Conservation (phyloP, 306 rosid species). For the Astragalus glycyphyllos region DNA sequence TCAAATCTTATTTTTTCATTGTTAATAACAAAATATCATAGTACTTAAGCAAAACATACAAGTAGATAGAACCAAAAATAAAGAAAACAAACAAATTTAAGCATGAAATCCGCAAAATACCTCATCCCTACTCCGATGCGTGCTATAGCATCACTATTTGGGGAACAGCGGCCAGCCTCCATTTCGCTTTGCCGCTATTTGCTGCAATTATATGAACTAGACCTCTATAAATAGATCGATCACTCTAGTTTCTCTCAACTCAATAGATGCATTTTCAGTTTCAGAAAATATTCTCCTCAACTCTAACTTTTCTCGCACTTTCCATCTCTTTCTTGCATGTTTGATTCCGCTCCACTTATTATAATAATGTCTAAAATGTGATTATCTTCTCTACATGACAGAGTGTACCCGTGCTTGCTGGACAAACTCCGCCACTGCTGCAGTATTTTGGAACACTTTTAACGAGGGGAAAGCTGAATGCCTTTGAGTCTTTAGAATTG, state of each 20-base stretch:
- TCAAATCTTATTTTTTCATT: no score
- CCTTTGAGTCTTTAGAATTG: constrained; percentile 88
- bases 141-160: no score
- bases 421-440: constrained; percentile 97
- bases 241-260: constrained; percentile 5
- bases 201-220: not conserved
- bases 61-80: no score
- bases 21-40: no score
- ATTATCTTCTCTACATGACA: constrained; percentile 48
- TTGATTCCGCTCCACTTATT: not conserved
- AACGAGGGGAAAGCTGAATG: constrained; percentile 93
- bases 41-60: no score
- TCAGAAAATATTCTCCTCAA: not conserved
- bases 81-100: no score
- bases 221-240: constrained; percentile 9
- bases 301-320: not conserved
- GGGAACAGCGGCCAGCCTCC: no score
- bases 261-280: constrained; percentile 14
- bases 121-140: no score
- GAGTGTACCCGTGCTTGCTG: constrained; percentile 99
- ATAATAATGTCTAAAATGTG: constrained; percentile 13
- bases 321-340: constrained; percentile 6
- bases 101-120: no score
- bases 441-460: constrained; percentile 98
- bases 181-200: no score